Evolutionary conservation across 345 rosid genomes (phyloP), one percentile per base, ranked within the genome.

Genomic region (Camelina sativa): DNA sequence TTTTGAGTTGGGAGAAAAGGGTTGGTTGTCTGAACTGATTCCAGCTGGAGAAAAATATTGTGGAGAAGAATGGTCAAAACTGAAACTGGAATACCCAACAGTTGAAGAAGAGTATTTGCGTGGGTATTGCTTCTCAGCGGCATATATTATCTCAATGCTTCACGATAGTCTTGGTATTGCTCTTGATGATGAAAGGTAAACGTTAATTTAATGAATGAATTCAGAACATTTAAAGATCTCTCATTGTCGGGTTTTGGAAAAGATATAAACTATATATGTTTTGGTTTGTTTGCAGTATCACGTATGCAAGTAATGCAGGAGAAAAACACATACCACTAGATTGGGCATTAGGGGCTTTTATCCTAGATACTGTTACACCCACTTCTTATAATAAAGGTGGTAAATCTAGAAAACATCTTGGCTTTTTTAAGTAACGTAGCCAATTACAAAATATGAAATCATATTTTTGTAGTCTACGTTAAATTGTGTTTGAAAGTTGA

Each of bases 321-420:
- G 50, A 23, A 40, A 34, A 25, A 8, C 78, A 82, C 41, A 81
- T 82, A 66, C 91, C 94, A 16, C 87, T 92, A 23, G 98, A 90
- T 67, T 90, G 96, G 96, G 91, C 98, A 53, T 56, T 87, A 52
- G 95, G 98, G 46, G 92, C 96, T 69, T 92, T 88, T 81, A 90
- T 92, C 73, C 67, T 88, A 82, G 80, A 83, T 41, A 85, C 79
- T 78, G 72, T 77, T 6, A 58, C 35, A 40, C 6, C 62, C 50
- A 23, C 25, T 37, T 62, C 60, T 71, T 35, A 35, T 22, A 16
- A 56, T 23, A 23, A 23, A 9, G 13, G 1, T 69, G 55, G 32
- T 56, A 56, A 13, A 30, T 56, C 73, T 12, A 69, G 73, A 30
- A 69, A 69, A 11, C 1, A 55, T 10, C 20, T 67, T 35, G 60